Conservation (phyloP, 257 asterid genomes). For the Przewalskia tangutica region DNA sequence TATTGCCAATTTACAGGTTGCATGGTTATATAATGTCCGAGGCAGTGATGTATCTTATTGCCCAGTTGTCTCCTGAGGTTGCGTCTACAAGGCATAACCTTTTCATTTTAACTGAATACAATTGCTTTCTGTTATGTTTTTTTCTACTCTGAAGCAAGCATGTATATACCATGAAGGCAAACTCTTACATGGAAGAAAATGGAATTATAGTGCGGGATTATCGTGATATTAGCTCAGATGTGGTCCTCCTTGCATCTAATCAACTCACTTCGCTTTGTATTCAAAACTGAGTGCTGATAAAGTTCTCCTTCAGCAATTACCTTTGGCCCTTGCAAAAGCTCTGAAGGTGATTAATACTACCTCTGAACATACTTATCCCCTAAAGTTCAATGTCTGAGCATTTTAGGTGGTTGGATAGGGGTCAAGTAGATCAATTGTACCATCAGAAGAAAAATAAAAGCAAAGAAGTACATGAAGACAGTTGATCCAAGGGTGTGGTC, state of each 20-base stretch:
- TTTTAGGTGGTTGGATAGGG: not conserved
- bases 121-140: conserved; percentile 2
- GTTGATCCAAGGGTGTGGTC: no score
- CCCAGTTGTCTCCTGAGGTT: conserved; percentile 92
- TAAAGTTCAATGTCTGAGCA: not conserved
- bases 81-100: conserved; percentile 3
- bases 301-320: conserved; percentile 62
- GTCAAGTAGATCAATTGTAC: not conserved
- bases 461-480: no score
- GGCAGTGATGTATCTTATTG: conserved; percentile 79
- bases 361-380: not conserved
- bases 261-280: conserved; percentile 62
- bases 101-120: not conserved
- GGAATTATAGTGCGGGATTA: conserved; percentile 65
- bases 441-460: not conserved
- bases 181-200: conserved; percentile 50
- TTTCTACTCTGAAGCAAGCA: conserved; percentile 3
- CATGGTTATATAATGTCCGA: conserved; percentile 83
- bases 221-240: conserved; percentile 57
- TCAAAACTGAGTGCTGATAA: conserved; percentile 56
- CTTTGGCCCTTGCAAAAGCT: conserved; percentile 89
- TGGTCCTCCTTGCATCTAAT: conserved; percentile 57
- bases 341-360: conserved; percentile 44
- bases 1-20: conserved; percentile 42
- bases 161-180: conserved; percentile 33